Evolutionary conservation across 495 filamentous ascomycete genomes (phyloP).

Genomic region (Penicillium turbatum): DNA sequence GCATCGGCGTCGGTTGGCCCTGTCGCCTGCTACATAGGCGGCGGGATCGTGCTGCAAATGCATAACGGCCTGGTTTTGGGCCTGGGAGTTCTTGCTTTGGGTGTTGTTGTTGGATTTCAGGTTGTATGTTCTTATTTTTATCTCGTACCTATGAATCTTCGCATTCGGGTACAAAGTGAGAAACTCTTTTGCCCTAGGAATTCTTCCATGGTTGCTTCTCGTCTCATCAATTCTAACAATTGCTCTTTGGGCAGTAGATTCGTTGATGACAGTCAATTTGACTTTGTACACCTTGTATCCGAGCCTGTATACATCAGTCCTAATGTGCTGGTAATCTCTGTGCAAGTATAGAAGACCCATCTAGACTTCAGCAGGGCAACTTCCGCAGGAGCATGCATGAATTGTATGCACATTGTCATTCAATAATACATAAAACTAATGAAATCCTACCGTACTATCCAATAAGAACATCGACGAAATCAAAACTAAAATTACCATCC

Average conservation of each 20-base stretch:
- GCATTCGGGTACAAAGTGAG: slow-evolving; percentile 15
- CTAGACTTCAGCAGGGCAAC: background rate
- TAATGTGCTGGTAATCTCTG: background rate
- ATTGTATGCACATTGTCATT: too few species aligned
- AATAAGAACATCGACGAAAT: background rate
- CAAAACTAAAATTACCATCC: background rate
- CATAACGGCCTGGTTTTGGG: slow-evolving; percentile 26
- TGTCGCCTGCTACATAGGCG: slow-evolving; percentile 3
- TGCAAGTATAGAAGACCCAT: background rate
- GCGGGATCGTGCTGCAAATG: slow-evolving; percentile 19
- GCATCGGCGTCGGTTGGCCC: slow-evolving; percentile 18
- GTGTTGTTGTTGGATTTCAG: slow-evolving; percentile 7
- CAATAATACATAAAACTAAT: too few species aligned
- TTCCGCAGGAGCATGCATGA: background rate
- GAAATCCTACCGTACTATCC: too few species aligned
- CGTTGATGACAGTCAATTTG: background rate
- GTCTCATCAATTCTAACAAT: background rate
- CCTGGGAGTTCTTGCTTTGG: slow-evolving; percentile 29
- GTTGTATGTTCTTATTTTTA: slow-evolving; percentile 12
- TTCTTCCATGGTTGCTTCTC: background rate
- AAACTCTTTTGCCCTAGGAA: background rate
- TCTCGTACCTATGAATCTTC: background rate
- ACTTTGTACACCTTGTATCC: background rate
- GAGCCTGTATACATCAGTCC: background rate
- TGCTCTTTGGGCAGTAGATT: background rate